These are phyloP conservation scores for Akanthomyces uredinophilus DNA, from an alignment of 2,329 filamentous ascomycete species.

Conservation along the genomic window DNA sequence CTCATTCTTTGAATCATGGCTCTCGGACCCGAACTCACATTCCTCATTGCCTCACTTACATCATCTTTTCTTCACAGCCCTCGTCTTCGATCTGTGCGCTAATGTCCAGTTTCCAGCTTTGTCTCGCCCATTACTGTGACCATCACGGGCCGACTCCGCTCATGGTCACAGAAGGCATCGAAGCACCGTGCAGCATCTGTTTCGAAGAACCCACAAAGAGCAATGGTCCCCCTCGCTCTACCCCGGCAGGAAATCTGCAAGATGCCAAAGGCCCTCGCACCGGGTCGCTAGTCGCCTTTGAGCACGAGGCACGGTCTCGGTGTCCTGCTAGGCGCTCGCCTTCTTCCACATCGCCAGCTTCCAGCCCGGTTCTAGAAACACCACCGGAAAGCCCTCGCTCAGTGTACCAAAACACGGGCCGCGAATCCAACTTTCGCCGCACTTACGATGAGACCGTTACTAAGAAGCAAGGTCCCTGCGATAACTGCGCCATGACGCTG, in stretches of 20 bases:
- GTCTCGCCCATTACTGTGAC: conserved; percentile 67
- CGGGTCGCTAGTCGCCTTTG: conserved; percentile 38
- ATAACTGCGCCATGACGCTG: conserved; percentile 63
- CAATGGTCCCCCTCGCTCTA: conserved; percentile 37
- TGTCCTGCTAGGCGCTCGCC: conserved; percentile 31
- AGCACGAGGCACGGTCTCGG: conserved; percentile 40
- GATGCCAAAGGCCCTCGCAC: conserved; percentile 42
- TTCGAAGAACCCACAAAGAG: conserved; percentile 37
- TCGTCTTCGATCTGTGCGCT: conserved; percentile 19
- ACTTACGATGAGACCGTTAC: conserved; percentile 64
- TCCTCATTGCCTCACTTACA: conserved; percentile 10
- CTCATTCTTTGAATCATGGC: neutral
- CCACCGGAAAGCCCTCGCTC: conserved; percentile 53
- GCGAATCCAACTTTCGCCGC: conserved; percentile 55
- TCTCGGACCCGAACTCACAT: conserved; percentile 3
- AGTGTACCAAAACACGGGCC: conserved; percentile 34
- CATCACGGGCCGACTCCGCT: conserved; percentile 63
- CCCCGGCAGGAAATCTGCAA: conserved; percentile 31
- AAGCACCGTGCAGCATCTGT: conserved; percentile 56
- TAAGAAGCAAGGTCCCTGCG: conserved; percentile 58
- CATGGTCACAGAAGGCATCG: conserved; percentile 64
- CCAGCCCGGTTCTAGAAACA: conserved; percentile 46
- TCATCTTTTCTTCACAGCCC: neutral
- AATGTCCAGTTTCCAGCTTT: conserved; percentile 49
- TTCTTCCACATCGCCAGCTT: conserved; percentile 26